A percentile compares a stretch with the other conserved stretches of the same genome.
Conservation (phyloP, 441 rosid species). For the Adansonia rubrostipa region DNA sequence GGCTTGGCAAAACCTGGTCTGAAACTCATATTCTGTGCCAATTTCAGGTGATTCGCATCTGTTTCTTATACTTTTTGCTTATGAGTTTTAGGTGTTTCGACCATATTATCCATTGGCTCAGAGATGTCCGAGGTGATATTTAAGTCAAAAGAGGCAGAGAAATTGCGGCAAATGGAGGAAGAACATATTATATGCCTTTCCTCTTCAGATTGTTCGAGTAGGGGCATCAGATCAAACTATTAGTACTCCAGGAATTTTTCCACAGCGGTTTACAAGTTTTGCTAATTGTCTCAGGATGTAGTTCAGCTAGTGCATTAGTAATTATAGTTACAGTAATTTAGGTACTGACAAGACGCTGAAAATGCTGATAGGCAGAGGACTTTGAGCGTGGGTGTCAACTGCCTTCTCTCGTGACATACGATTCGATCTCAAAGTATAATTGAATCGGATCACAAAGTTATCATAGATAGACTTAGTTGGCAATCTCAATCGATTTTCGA, state of each 20-base stretch:
- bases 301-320: background rate
- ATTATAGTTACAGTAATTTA: too few species aligned
- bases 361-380: too few species aligned
- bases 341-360: too few species aligned
- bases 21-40: background rate
- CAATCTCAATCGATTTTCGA: too few species aligned
- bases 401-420: too few species aligned
- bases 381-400: too few species aligned
- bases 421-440: too few species aligned
- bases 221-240: too few species aligned
- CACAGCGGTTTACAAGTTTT: background rate
- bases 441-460: too few species aligned
- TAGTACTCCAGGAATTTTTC: too few species aligned
- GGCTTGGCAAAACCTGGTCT: background rate
- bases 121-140: slow-evolving; percentile 18
- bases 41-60: background rate
- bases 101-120: slow-evolving; percentile 25
- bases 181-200: background rate
- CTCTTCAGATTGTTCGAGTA: too few species aligned
- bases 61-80: slow-evolving; percentile 12
- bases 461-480: too few species aligned
- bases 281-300: slow-evolving; percentile 25
- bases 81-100: slow-evolving; percentile 30
- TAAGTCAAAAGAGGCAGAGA: background rate
- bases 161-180: slow-evolving; percentile 17